Conservation (phyloP, 805 yeast species). For the Zygoascus tannicola region DNA sequence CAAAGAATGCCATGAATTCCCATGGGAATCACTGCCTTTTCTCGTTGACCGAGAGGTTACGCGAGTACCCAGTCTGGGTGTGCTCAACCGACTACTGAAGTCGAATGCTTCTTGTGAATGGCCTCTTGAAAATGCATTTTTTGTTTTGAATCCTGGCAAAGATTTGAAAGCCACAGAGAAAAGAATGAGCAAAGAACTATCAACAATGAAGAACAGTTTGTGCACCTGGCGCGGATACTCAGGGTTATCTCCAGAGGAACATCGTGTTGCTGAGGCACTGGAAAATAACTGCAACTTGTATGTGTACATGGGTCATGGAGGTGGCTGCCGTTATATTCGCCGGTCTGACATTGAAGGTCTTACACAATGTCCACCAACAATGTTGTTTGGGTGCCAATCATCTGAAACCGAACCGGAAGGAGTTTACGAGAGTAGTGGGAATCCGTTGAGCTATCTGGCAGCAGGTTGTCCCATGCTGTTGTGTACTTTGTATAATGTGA, state of each 20-base stretch:
- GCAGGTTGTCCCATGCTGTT: constrained; percentile 79
- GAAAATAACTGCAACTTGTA: constrained; percentile 37
- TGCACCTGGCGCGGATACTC: constrained; percentile 50
- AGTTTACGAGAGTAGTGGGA: constrained; percentile 62
- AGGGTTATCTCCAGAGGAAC: constrained; percentile 52
- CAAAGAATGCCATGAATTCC: constrained; percentile 54
- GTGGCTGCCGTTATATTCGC: constrained; percentile 78
- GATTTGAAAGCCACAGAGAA: constrained; percentile 64
- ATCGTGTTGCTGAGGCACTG: constrained; percentile 38
- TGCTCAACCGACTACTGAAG: constrained; percentile 34
- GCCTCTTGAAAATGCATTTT: constrained; percentile 36
- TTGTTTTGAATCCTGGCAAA: constrained; percentile 72
- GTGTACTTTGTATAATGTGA: constrained; percentile 93
- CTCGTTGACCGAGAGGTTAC: constrained; percentile 50
- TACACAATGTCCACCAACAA: constrained; percentile 29
- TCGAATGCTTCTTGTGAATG: constrained; percentile 16
- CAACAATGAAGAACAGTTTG: constrained; percentile 10
- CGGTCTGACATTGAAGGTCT: constrained; percentile 43
- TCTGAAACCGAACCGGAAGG: constrained; percentile 55
- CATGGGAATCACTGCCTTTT: constrained; percentile 80
- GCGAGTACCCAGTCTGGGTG: constrained; percentile 59
- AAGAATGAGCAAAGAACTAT: constrained; percentile 40
- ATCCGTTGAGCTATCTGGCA: constrained; percentile 60
- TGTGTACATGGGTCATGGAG: constrained; percentile 89
- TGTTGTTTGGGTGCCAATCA: constrained; percentile 87